Base-by-base conservation (phyloP, 805 yeast genomes). In the Ogataea pini region DNA sequence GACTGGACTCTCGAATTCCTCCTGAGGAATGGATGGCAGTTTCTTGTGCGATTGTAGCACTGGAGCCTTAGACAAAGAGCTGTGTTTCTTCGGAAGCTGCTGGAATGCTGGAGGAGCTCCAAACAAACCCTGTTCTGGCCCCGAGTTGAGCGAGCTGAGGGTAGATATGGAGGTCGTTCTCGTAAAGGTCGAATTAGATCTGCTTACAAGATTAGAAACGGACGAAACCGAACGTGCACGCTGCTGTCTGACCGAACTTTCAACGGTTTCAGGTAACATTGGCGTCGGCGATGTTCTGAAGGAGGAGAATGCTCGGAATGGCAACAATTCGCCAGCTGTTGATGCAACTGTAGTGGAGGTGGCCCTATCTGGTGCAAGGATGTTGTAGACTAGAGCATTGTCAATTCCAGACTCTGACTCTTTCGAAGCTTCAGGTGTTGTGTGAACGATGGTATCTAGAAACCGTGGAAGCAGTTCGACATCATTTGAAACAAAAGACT, bases 281-380 rank as follows among this genome's bases (percentile, higher is more conserved):
- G 53, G 53, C 1, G 64, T 51, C 22, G 69, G 68, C 4, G 61
- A 54, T 2, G 70, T 66, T 49, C 68, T 59, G 49, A 59, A 66
- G 17, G 69, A 62, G 7, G 69, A 63, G 36, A 58, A 53, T 2
- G 67, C 67, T 44, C 55, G 59, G 44, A 57, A 51, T 13, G 60
- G 51, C 8, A 54, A 41, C 3, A 12, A 16, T 31, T 42, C 8
- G 8, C 25, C 8, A 22, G n/a, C n/a, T n/a, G n/a, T n/a, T n/a
- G n/a, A n/a, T n/a, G n/a, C n/a, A n/a, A n/a, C n/a, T n/a, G n/a
- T n/a, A n/a, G n/a, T n/a, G n/a, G n/a, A n/a, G n/a, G n/a, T n/a
- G n/a, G 25, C 8, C 19, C 31, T 13, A 24, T 25, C 24, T 19
- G 41, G 36, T 12, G 20, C 36, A 17, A 34, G 39, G 36, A 37